phyloP scores from a whole-genome alignment of 108 stramenopile genomes.

The Skeletonema grethae region DNA sequence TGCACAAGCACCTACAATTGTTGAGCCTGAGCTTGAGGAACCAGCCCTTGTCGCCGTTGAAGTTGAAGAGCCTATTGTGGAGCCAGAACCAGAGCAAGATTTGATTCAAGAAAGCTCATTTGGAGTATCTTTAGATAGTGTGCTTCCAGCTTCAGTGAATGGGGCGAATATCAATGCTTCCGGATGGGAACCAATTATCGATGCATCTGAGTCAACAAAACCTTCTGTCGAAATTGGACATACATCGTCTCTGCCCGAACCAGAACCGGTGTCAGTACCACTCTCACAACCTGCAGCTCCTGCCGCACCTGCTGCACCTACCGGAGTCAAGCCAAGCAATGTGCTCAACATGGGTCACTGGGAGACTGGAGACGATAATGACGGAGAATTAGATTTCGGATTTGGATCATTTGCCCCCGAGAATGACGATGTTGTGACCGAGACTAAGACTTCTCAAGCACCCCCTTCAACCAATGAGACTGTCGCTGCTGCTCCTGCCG shows the following conservation, averaged over 20 bases:
- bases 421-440: slow-evolving; percentile 39
- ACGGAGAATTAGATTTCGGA: slow-evolving; percentile 81
- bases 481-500: slow-evolving; percentile 8
- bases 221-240: slow-evolving; percentile 24
- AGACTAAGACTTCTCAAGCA: slow-evolving; percentile 25
- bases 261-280: slow-evolving; percentile 22
- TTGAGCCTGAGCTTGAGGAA: background rate
- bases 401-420: slow-evolving; percentile 80
- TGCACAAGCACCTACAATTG: slow-evolving; percentile 24
- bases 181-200: slow-evolving; percentile 54
- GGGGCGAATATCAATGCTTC: slow-evolving; percentile 58
- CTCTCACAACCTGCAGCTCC: slow-evolving; percentile 6
- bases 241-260: slow-evolving; percentile 22
- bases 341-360: slow-evolving; percentile 90
- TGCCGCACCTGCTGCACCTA: slow-evolving; percentile 22
- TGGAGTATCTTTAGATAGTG: slow-evolving; percentile 35
- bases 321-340: slow-evolving; percentile 48
- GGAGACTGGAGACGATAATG: slow-evolving; percentile 75
- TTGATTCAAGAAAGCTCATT: slow-evolving; percentile 18
- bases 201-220: slow-evolving; percentile 22
- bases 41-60: slow-evolving; percentile 17
- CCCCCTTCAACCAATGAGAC: slow-evolving; percentile 10
- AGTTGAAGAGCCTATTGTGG: slow-evolving; percentile 7
- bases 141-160: slow-evolving; percentile 50
- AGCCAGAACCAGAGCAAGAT: slow-evolving; percentile 27